Base-by-base conservation (phyloP, 2,329 filamentous ascomycete species). In the Venturia aucupariae region DNA sequence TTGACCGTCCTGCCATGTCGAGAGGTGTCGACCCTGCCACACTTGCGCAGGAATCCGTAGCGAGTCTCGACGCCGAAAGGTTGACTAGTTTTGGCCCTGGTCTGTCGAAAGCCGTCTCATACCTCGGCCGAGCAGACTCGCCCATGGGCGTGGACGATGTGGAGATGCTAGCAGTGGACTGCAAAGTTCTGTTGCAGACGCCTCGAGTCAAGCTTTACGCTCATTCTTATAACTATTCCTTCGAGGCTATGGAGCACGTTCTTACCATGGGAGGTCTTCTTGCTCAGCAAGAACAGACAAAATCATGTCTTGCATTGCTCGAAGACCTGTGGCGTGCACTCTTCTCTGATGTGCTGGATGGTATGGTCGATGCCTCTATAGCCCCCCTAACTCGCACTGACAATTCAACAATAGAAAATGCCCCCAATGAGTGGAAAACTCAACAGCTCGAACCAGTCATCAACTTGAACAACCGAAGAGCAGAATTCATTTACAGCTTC, bases 401-500 rank as follows among this genome's bases (percentile, higher is more conserved):
- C 22, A 13, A 2, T 15, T 27, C 7, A 0, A 51, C 46, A 27
- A 27, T 24, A 60, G 55, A 60, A 15, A 13, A 15, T 41, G 19
- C 55, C 5, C 2, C 19, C 4, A 4, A 38, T 3, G 30, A 15
- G 19, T 60, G 55, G 55, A 60, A 60, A 17, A 17, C 38, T 38
- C 30, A 11, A n/a, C 32, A 38, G 11, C 55, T 60, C 38, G n/a
- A 41, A 38, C 55, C 55, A 8, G 55, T 60, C 10, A 38, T 38
- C 55, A 38, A 60, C 11, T 17, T 60, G 32, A 38, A 60, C 38
- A 27, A 60, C 6, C 55, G 55, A 11, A n/a, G 32, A 15, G 6
- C 32, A 38, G 55, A 60, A 60, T 60, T 60, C 30, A 60, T 60
- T 10, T 60, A 38, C 55, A 60, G 55, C 30, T 60, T 60, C 55